These are phyloP conservation scores for Lactarius tabidus DNA, from an alignment of 768 basidiomycete species.

Conservation along the genomic window DNA sequence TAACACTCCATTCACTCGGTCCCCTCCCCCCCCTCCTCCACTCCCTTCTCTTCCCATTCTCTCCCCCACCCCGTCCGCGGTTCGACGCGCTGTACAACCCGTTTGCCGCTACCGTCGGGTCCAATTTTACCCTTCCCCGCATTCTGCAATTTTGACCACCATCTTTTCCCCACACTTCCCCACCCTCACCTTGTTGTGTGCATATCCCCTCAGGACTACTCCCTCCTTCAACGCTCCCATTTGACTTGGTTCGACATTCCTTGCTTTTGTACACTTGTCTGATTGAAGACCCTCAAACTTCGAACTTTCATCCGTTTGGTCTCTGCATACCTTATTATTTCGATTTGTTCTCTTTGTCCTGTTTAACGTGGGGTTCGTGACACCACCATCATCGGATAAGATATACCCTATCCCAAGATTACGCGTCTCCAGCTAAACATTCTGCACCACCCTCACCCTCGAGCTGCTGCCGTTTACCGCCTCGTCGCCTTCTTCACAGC, in stretches of 20 bases:
- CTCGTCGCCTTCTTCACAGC: background rate
- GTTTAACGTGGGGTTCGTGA: conserved; percentile 8
- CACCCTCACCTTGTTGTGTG: background rate
- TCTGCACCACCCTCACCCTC: background rate
- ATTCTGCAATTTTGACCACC: conserved; percentile 1
- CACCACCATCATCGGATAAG: conserved; percentile 3
- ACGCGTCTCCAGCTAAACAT: background rate
- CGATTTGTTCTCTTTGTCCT: background rate
- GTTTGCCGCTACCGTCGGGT: conserved; percentile 4
- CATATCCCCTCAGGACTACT: background rate
- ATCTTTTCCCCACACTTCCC: background rate
- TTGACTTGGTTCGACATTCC: conserved; percentile 1
- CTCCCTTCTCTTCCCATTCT: background rate
- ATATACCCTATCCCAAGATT: background rate
- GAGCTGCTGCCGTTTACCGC: background rate
- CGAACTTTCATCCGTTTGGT: background rate
- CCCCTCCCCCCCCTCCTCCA: background rate
- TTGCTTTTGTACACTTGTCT: conserved; percentile 17
- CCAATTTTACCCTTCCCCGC: background rate
- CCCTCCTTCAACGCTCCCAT: background rate
- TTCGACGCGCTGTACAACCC: conserved; percentile 16
- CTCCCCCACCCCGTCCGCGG: background rate
- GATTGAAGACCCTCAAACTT: background rate
- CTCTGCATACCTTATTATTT: background rate
- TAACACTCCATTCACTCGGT: conserved; percentile 14